Evolutionary conservation across 768 basidiomycete species (phyloP).

Genomic region (Galerina sulciceps): DNA sequence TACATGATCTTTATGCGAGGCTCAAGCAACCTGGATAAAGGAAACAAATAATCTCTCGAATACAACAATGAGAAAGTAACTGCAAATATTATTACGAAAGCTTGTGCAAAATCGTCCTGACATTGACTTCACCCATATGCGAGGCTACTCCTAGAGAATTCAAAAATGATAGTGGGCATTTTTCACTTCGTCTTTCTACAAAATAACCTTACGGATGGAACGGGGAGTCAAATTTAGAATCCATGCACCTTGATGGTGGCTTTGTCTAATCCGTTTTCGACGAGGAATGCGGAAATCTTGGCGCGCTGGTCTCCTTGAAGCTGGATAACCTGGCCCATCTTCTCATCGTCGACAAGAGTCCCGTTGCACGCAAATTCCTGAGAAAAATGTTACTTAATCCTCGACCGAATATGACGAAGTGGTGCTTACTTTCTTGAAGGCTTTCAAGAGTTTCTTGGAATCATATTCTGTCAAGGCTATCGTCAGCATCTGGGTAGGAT

Average conservation of each 20-base stretch:
- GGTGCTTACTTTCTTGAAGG: slow-evolving; percentile 89
- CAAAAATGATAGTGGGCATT: slow-evolving; percentile 15
- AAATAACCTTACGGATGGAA: slow-evolving; percentile 14
- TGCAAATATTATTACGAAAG: slow-evolving; percentile 12
- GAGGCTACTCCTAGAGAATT: slow-evolving; percentile 7
- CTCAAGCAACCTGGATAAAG: slow-evolving; percentile 6
- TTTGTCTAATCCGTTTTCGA: slow-evolving; percentile 79
- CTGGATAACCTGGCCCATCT: slow-evolving; percentile 97
- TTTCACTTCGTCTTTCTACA: slow-evolving; percentile 9
- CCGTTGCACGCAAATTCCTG: slow-evolving; percentile 99
- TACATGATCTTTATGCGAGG: slow-evolving; percentile 15
- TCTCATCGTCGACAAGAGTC: slow-evolving; percentile 92
- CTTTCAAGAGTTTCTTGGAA: slow-evolving; percentile 96
- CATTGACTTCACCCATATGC: slow-evolving; percentile 11
- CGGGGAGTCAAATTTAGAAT: slow-evolving; percentile 54
- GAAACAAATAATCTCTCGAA: slow-evolving; percentile 1
- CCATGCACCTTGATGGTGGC: slow-evolving; percentile 86
- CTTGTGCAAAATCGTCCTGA: slow-evolving; percentile 17
- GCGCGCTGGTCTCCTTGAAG: slow-evolving; percentile 96
- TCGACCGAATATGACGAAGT: background rate
- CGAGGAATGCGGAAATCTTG: slow-evolving; percentile 89
- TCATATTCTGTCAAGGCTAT: slow-evolving; percentile 76
- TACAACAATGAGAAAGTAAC: slow-evolving; percentile 11
- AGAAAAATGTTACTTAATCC: background rate
- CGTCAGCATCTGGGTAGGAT: slow-evolving; percentile 3